phyloP scores from a whole-genome alignment of 768 basidiomycete genomes.

The Kwoniella dendrophila region DNA sequence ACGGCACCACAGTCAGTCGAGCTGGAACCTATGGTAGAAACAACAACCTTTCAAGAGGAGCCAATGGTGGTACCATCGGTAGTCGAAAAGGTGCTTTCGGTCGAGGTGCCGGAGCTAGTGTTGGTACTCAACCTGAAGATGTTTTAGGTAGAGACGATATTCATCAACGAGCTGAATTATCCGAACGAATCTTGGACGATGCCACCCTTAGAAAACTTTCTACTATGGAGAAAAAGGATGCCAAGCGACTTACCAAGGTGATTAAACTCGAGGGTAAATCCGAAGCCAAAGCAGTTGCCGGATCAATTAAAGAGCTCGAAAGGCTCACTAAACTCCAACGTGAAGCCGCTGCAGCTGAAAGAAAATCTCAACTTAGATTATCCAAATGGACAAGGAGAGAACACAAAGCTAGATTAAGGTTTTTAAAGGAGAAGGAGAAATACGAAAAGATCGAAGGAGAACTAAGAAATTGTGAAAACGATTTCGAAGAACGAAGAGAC shows the following conservation, averaged over 20 bases:
- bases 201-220: conserved; percentile 42
- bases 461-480: conserved; percentile 52
- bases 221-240: conserved; percentile 59
- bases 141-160: conserved; percentile 53
- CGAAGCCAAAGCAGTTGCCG: conserved; percentile 66
- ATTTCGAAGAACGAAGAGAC: conserved; percentile 60
- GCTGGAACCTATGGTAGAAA: conserved; percentile 46
- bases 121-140: conserved; percentile 54
- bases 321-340: conserved; percentile 73
- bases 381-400: conserved; percentile 63
- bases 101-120: conserved; percentile 48
- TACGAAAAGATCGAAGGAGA: conserved; percentile 54
- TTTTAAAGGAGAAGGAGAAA: conserved; percentile 64
- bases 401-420: conserved; percentile 68
- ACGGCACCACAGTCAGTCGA: conserved; percentile 43
- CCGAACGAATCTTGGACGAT: conserved; percentile 48
- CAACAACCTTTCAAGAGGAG: conserved; percentile 39
- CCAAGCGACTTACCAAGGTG: conserved; percentile 68
- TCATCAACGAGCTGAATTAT: conserved; percentile 49
- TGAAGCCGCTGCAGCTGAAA: conserved; percentile 64
- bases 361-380: conserved; percentile 63
- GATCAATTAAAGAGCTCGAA: conserved; percentile 68
- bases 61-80: conserved; percentile 50
- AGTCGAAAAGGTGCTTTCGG: conserved; percentile 49
- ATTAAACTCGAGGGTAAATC: conserved; percentile 70